Base-by-base conservation (phyloP, 441 rosid genomes). In the Sinapis alba region DNA sequence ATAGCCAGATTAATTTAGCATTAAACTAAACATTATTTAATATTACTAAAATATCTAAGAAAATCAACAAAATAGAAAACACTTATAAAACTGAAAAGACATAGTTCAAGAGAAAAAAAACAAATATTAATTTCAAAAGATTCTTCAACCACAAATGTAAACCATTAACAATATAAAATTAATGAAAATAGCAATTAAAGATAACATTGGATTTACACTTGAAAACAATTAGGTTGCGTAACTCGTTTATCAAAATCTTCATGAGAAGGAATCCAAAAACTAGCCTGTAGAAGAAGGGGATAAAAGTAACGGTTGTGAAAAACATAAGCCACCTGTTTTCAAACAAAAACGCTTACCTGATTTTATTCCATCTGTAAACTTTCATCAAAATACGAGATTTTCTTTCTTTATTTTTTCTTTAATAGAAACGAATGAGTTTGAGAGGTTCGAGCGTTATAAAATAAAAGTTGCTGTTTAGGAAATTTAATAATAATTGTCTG, bases 401-500 rank as follows among this genome's bases (percentile, higher is more conserved):
- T 16, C 8, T 1, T 27, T 5, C 11, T 16, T 26, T 18, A 5
- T 51, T 16, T 21, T 9, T 27, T 1, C 16, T 26, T 26, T 23
- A 65, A 47, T 7, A 21, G n/a, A 21, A 24, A 10, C 50, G 57
- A 43, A 7, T 0, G 34, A 12, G 9, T 28, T 66, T 36, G 57
- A 50, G 45, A 3, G 60, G 16, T 23, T 8, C 16, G 47, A 41
- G 47, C 47, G 47, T 41, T 41, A 41, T 13, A 13, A 41, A 41
- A 41, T 41, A 41, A 41, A 41, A 41, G 47, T 41, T 41, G 47
- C 47, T 38, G 47, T 41, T 66, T 66, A 50, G 43, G 70, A 27
- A 68, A 68, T 51, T 11, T 68, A 68, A 36, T 62, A 19, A 68
- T 53, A 19, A 68, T 53, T 27, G 30, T 50, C 13, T 15, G 20